Conservation (phyloP, 2,329 filamentous ascomycete genomes). For the Cryphonectria nitschkei region DNA sequence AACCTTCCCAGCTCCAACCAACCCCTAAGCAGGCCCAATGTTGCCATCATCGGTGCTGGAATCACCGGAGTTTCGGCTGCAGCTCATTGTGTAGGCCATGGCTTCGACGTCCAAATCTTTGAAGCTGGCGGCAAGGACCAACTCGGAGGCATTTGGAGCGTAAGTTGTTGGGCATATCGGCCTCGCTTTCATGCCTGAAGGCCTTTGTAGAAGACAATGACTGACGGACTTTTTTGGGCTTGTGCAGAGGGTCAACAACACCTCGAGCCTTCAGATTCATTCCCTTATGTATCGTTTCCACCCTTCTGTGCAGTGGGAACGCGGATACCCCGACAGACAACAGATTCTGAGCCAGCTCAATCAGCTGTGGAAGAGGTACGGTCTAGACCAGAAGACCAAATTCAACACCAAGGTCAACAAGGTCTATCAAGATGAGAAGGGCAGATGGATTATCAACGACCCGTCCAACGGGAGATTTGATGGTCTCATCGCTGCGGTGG, state of each 20-base stretch:
- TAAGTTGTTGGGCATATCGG: slow-evolving; percentile 43
- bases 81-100: slow-evolving; percentile 82
- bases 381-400: slow-evolving; percentile 69
- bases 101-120: slow-evolving; percentile 80
- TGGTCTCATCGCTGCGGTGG: slow-evolving; percentile 76
- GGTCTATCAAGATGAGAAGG: slow-evolving; percentile 69
- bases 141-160: slow-evolving; percentile 81
- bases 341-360: slow-evolving; percentile 76
- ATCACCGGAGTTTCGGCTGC: slow-evolving; percentile 79
- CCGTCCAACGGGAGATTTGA: slow-evolving; percentile 73
- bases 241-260: slow-evolving; percentile 74
- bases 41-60: slow-evolving; percentile 72
- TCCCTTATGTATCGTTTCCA: slow-evolving; percentile 88
- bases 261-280: slow-evolving; percentile 81
- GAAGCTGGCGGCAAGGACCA: slow-evolving; percentile 69
- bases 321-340: slow-evolving; percentile 76
- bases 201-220: background rate
- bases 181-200: background rate
- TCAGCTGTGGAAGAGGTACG: slow-evolving; percentile 75
- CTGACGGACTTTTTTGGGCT: slow-evolving; percentile 8
- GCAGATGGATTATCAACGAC: slow-evolving; percentile 79
- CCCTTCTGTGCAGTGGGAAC: slow-evolving; percentile 73
- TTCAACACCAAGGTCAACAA: slow-evolving; percentile 73
- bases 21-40: slow-evolving; percentile 62
- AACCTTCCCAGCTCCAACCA: slow-evolving; percentile 64